Evolutionary conservation across 495 filamentous ascomycete genomes (phyloP), one percentile per base, ranked within the genome.

Genomic region (Tetracladium marchalianum): DNA sequence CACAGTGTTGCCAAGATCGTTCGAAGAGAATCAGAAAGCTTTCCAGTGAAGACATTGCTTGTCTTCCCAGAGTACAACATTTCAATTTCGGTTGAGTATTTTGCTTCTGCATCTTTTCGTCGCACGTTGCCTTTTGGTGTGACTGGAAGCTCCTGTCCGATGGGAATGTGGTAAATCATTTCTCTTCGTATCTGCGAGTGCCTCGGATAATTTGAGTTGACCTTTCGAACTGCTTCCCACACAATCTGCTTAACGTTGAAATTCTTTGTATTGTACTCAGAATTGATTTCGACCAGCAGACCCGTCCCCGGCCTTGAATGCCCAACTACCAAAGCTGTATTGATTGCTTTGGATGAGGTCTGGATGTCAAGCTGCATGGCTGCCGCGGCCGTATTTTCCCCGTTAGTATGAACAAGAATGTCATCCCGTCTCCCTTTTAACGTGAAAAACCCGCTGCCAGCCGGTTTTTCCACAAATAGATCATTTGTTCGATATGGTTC

Each of bases 81-180:
- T 6, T 35, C 39, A 17, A 58, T 54, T 11, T 48, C 48, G 16
- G 31, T n/a, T 0, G 43, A 36, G 24, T 58, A 58, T 1, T 46
- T 18, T 10, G 18, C 22, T 27, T 46, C 44, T 35, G 46, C 51
- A 44, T 51, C 51, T 31, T 58, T 54, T 33, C 55, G 47, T 31
- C 47, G 54, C 8, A 58, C 48, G 15, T 58, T 58, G 13, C 55
- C 55, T 45, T 58, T 58, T 10, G 55, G 55, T 4, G 51, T 58
- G 11, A 54, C 48, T 12, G 51, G 51, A 5, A 58, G 49, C 8
- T 24, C 44, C 8, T 27, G 15, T 5, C 55, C 55, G 37, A 12
- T n/a, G 4, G 47, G 51, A 33, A 58, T 42, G 32, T 54, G 44
- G 31, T 46, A 47, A 11, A 58, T 58, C 55, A 58, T 58, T 0